A percentile compares a stretch with the other conserved stretches of the same genome.
Conservation (phyloP, 345 rosid genomes). For the Hibiscus trionum region DNA sequence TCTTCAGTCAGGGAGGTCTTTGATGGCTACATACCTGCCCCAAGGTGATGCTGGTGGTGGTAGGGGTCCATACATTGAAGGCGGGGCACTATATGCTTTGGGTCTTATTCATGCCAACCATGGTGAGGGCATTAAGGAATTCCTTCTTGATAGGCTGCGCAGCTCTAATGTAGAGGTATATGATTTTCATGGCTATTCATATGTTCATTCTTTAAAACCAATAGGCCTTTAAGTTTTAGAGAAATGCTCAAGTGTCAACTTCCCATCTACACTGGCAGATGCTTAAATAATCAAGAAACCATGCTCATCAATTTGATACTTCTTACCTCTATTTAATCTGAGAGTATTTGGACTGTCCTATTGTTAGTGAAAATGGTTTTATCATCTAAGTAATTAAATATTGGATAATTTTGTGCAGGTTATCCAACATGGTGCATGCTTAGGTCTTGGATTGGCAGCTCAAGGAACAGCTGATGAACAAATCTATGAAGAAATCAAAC, state of each 20-base stretch:
- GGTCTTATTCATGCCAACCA: conserved; percentile 99
- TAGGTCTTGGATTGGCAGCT: background rate
- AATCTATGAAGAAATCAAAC: conserved; percentile 82
- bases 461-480: conserved; percentile 98
- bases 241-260: background rate
- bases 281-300: background rate
- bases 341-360: background rate
- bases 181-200: background rate
- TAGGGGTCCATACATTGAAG: conserved; percentile 86
- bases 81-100: conserved; percentile 95
- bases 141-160: conserved; percentile 86
- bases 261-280: background rate
- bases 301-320: background rate
- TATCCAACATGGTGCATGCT: background rate
- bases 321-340: background rate
- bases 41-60: conserved; percentile 97
- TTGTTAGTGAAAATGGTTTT: background rate
- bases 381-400: background rate
- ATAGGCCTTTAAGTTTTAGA: background rate
- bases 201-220: background rate
- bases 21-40: conserved; percentile 98
- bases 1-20: conserved; percentile 88
- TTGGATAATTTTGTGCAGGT: background rate
- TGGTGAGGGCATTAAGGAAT: conserved; percentile 96
- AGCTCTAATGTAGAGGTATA: conserved; percentile 82